phyloP scores from a whole-genome alignment of 495 filamentous ascomycete species.

The Hypomontagnella submonticulosa region DNA sequence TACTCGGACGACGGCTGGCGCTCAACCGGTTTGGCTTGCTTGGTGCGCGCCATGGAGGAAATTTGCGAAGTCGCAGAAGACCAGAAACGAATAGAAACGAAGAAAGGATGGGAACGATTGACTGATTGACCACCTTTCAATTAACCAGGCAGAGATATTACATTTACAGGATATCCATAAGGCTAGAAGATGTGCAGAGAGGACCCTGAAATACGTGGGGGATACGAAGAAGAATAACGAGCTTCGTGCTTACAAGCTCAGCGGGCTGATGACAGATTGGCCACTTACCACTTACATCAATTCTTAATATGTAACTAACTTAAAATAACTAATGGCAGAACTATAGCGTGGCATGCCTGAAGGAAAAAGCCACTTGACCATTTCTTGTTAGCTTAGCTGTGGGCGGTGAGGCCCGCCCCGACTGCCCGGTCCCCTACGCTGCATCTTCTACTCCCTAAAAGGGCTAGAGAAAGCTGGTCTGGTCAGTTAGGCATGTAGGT shows the following conservation, averaged over 20 bases:
- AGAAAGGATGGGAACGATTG: not conserved
- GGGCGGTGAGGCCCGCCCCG: slow-evolving; percentile 37
- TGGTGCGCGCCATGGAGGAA: slow-evolving; percentile 72
- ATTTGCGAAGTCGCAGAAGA: slow-evolving; percentile 2
- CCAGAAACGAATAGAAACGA: not conserved
- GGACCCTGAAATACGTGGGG: slow-evolving; percentile 2
- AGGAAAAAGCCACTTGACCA: slow-evolving; percentile 22
- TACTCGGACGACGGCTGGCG: slow-evolving; percentile 74
- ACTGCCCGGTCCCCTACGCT: not conserved
- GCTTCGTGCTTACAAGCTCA: slow-evolving; percentile 18
- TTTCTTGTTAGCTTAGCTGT: slow-evolving; percentile 15
- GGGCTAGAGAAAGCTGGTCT: too few relatives aligned
- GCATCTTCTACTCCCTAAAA: not conserved
- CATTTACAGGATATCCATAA: slow-evolving; percentile 17
- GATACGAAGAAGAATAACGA: slow-evolving; percentile 10
- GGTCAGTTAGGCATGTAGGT: not conserved
- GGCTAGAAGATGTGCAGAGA: slow-evolving; percentile 8
- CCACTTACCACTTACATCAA: slow-evolving; percentile 37
- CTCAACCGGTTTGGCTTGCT: slow-evolving; percentile 73
- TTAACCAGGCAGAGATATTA: not conserved
- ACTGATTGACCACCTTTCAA: not conserved
- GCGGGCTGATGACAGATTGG: slow-evolving; percentile 47
- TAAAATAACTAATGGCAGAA: slow-evolving; percentile 39
- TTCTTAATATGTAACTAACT: not conserved
- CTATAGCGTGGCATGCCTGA: slow-evolving; percentile 18